phyloP scores from a whole-genome alignment of 768 basidiomycete genomes.

The Suillus luteus region DNA sequence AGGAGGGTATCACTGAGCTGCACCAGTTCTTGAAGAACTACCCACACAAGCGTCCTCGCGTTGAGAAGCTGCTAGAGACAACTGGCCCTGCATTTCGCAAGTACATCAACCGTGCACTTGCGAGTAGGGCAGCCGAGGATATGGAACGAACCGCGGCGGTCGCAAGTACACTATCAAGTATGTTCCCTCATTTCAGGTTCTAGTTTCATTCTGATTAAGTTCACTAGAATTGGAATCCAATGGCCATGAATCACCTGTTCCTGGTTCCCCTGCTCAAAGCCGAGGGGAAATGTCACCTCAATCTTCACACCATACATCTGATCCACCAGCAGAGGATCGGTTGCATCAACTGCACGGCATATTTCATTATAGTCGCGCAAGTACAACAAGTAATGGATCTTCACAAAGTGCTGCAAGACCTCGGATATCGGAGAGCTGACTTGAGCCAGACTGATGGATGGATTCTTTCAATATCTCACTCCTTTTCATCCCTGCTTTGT shows the following conservation, averaged over 20 bases:
- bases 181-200: slow-evolving; percentile 9
- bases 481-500: slow-evolving; percentile 14
- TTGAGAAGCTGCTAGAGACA: slow-evolving; percentile 86
- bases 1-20: slow-evolving; percentile 92
- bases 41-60: slow-evolving; percentile 78
- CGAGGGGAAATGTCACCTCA: slow-evolving; percentile 36
- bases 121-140: slow-evolving; percentile 86
- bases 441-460: slow-evolving; percentile 24
- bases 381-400: slow-evolving; percentile 52
- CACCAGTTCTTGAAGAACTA: slow-evolving; percentile 92
- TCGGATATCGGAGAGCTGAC: slow-evolving; percentile 16
- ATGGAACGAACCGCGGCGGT: slow-evolving; percentile 78
- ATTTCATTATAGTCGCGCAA: slow-evolving; percentile 77
- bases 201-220: slow-evolving; percentile 14
- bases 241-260: slow-evolving; percentile 36
- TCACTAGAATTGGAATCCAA: slow-evolving; percentile 64
- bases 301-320: slow-evolving; percentile 35
- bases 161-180: slow-evolving; percentile 82
- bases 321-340: slow-evolving; percentile 57
- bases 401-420: slow-evolving; percentile 25
- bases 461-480: slow-evolving; percentile 25
- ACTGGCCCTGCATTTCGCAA: slow-evolving; percentile 90
- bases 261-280: slow-evolving; percentile 32
- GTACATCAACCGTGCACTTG: slow-evolving; percentile 86
- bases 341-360: slow-evolving; percentile 76